Base-by-base conservation (phyloP, 768 basidiomycete species). In the Piloderma croceum region DNA sequence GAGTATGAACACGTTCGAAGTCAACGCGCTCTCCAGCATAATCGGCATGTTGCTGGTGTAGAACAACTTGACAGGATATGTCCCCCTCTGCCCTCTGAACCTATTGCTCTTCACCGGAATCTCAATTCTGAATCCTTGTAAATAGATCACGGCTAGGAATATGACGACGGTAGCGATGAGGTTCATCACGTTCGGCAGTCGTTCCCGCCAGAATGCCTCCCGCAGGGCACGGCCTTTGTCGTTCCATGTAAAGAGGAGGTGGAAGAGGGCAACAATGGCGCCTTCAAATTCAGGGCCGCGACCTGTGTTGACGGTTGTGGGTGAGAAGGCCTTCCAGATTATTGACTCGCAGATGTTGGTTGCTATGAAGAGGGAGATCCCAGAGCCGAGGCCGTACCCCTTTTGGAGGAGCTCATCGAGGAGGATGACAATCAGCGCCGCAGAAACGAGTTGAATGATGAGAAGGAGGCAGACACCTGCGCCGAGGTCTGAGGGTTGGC, bases 31-130 rank as follows among this genome's bases (percentile, higher is more conserved):
- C 68, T 98, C 89, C 45, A 98, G 78, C 94, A 99, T 99, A 73
- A 99, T 98, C 42, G 94, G 94, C 94, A 97, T 99, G 71, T 98
- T 99, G 32, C 81, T 85, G 12, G 96, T 98, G 68, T 98, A 99
- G 71, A 99, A 98, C 25, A 98, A 79, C 69, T 98, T 98, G 70
- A 99, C 77, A 38, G 96, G 96, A 71, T 97, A 98, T 11, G 79
- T 77, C 31, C 90, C 93, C 22, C 93, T 77, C 62, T 97, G 92
- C n/a, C 96, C 96, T 43, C 92, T 77, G 82, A 92, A 90, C 49
- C 81, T 78, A 72, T 89, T 92, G 69, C 82, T 86, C 77, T 98
- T 98, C 60, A 98, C 90, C 6, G 93, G 94, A 59, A 98, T 97
- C 61, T 98, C 94, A 47, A 98, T 88, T 45, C 94, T 76, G 87